Conservation (phyloP, 2,329 filamentous ascomycete genomes). For the Cytospora paraplurivora region DNA sequence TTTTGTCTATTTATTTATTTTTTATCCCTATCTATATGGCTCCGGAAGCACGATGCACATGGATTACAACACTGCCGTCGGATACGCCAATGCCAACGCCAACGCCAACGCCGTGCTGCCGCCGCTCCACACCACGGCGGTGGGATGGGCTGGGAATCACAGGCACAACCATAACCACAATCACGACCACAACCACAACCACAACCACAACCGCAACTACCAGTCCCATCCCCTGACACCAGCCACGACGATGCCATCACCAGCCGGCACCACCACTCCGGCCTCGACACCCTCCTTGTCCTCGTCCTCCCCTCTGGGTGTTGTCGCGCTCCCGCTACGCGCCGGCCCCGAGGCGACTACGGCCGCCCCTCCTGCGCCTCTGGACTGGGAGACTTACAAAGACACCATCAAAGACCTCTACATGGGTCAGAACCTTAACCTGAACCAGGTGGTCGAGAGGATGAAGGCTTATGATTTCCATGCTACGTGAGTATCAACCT, state of each 20-base stretch:
- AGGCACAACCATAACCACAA: neutral
- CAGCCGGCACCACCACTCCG: slow-evolving; percentile 4
- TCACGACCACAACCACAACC: neutral
- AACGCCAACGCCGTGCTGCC: neutral
- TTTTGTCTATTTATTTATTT: too few species aligned
- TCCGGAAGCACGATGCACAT: neutral
- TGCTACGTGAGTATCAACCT: slow-evolving; percentile 27
- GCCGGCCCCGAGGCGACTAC: slow-evolving; percentile 7
- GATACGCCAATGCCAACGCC: neutral
- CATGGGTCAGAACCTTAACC: slow-evolving; percentile 29
- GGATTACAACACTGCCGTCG: neutral
- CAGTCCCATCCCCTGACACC: neutral
- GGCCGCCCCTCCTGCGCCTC: slow-evolving; percentile 3
- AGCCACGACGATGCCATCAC: neutral
- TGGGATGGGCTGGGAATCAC: neutral
- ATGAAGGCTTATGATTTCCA: slow-evolving; percentile 27
- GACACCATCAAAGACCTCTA: slow-evolving; percentile 28
- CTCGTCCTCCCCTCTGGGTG: neutral
- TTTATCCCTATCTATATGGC: neutral
- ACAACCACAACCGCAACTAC: too few species aligned
- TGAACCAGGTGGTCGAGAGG: slow-evolving; percentile 28
- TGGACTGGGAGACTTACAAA: slow-evolving; percentile 30
- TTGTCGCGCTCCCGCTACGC: neutral
- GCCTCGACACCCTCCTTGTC: slow-evolving; percentile 8
- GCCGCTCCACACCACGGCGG: neutral